phyloP scores from a whole-genome alignment of 306 rosid genomes.

The Fragaria vesca region DNA sequence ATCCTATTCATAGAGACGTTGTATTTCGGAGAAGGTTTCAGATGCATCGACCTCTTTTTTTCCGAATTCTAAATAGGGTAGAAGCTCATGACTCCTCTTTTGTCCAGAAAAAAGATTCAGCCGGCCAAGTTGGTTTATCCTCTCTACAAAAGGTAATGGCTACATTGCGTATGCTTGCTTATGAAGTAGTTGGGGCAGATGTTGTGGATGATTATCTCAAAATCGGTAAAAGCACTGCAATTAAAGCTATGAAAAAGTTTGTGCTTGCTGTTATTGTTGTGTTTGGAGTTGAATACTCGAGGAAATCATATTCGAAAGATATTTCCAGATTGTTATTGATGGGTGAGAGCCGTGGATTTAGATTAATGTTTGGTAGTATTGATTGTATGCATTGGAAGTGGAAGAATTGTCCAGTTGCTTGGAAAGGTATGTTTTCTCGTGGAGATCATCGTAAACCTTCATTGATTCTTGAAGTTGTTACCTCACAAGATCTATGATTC shows the following conservation, averaged over 20 bases:
- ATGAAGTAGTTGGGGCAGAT: not conserved
- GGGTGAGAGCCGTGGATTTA: not conserved
- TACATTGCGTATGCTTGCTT: not conserved
- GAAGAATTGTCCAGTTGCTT: not conserved
- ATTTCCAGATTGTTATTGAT: not conserved
- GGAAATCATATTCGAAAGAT: not conserved
- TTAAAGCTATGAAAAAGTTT: not conserved
- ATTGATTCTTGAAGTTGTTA: too few relatives aligned
- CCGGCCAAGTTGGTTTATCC: not conserved
- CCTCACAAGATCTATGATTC: too few relatives aligned
- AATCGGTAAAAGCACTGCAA: not conserved
- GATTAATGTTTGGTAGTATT: not conserved
- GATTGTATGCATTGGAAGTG: not conserved
- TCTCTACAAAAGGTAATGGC: not conserved
- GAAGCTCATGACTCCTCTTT: not conserved
- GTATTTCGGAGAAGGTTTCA: too few relatives aligned
- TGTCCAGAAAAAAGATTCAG: not conserved
- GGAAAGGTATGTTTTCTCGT: too few relatives aligned
- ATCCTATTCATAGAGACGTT: too few relatives aligned
- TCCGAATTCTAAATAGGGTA: not conserved
- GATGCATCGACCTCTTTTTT: too few relatives aligned
- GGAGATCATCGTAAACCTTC: too few relatives aligned
- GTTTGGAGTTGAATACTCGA: not conserved
- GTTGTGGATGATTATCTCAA: not conserved
- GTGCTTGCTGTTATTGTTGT: not conserved